Base-by-base conservation (phyloP, 2,329 filamentous ascomycete genomes). In the Sporothrix protearum region DNA sequence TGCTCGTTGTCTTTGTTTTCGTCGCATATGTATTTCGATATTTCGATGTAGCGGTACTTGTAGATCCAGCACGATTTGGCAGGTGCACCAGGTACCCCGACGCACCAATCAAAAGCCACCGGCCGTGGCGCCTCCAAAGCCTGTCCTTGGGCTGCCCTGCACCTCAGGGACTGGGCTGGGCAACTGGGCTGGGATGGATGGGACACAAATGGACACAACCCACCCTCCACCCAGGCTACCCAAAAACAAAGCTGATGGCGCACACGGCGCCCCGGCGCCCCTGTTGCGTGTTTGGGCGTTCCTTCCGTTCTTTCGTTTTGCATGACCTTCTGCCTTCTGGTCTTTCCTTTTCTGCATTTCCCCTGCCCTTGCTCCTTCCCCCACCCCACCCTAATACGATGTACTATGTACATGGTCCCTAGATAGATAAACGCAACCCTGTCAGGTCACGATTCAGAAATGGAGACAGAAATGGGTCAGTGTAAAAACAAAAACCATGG, bases 201-300 rank as follows among this genome's bases (percentile, higher is more conserved):
- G 55, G 55, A n/a, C n/a, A n/a, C n/a, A n/a, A n/a, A 61, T 63
- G 59, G 59, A 45, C 33, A 39, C 30, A 68, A 36, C 45, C 45
- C 49, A 69, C 67, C 39, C 42, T 28, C 9, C 5, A 47, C 3
- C 42, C 14, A 45, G 3, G 2, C 9, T 12, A 4, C 14, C 42
- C 42, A 49, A n/a, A 53, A n/a, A 22, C 19, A 53, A n/a, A 55
- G 22, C 57, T 28, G 33, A 49, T 69, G 71, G 67, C 49, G 71
- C 66, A 69, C 42, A 51, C 53, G 55, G 55, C 64, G 64, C 42
- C 36, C 42, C 22, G 63, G 39, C 49, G 45, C 69, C 57, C 36
- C 68, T 67, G 71, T 59, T 57, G 45, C 53, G 71, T 57, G 66
- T 69, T 63, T 68, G 39, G 55, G 64, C 66, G 57, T 69, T 68